phyloP scores from a whole-genome alignment of 768 basidiomycete genomes.

The Strobilomyces dryophilus region DNA sequence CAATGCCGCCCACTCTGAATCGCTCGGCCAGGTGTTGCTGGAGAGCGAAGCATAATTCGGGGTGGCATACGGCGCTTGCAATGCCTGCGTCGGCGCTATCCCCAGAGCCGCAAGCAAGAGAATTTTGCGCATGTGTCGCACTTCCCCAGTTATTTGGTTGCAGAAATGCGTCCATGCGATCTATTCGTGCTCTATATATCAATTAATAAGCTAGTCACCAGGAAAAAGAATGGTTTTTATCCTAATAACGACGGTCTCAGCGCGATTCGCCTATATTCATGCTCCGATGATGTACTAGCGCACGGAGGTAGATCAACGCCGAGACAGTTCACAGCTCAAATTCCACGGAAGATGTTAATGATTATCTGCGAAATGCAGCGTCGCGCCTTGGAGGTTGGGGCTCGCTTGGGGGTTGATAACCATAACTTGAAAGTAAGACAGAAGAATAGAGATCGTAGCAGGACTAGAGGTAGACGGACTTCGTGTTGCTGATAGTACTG shows the following conservation, averaged over 20 bases:
- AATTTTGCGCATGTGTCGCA: not conserved
- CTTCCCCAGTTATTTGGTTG: not conserved
- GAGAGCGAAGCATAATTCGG: slow-evolving; percentile 4
- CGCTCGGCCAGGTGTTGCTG: slow-evolving; percentile 7
- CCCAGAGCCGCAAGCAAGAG: not conserved
- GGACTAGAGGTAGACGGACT: too few relatives aligned
- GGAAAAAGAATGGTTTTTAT: not conserved
- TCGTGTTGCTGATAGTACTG: too few relatives aligned
- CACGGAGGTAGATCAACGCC: not conserved
- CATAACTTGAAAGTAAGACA: too few relatives aligned
- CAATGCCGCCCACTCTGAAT: slow-evolving; percentile 9
- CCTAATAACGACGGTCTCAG: not conserved
- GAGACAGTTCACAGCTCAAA: not conserved
- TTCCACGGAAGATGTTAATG: not conserved
- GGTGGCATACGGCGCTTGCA: slow-evolving; percentile 7
- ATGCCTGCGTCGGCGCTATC: not conserved
- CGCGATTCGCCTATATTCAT: not conserved
- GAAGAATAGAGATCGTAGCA: too few relatives aligned
- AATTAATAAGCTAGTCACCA: not conserved
- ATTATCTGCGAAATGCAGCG: too few relatives aligned
- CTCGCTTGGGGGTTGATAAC: too few relatives aligned
- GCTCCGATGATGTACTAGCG: not conserved
- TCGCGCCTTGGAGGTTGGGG: too few relatives aligned
- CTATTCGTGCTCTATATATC: not conserved
- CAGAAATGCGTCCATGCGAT: not conserved